Percentiles rank a stretch among this genome's conserved stretches.
These are phyloP conservation scores for Leccinum arenicola DNA, from an alignment of 768 basidiomycete species.

Conservation along the genomic window DNA sequence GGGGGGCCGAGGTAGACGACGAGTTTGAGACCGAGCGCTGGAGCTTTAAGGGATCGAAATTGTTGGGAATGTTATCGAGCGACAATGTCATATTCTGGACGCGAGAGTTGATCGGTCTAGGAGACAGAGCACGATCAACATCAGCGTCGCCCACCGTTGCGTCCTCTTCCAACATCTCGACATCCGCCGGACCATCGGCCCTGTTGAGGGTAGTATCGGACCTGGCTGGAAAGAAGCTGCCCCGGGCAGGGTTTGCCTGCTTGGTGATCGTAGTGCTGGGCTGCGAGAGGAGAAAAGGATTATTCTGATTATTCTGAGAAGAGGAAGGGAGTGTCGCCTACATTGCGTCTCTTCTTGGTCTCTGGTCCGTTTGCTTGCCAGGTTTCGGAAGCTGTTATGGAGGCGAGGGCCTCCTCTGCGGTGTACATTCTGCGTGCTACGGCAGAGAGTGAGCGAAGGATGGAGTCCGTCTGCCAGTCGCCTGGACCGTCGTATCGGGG, in stretches of 20 bases:
- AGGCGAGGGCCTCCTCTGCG: constrained; percentile 47
- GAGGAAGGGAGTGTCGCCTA: constrained; percentile 32
- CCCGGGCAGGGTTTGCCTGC: constrained; percentile 8
- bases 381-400: constrained; percentile 38
- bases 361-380: constrained; percentile 37
- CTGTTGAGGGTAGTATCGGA: constrained; percentile 19
- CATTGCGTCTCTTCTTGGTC: constrained; percentile 44
- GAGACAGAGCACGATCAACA: constrained; percentile 19
- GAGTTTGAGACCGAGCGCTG: constrained; percentile 29
- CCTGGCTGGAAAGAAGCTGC: constrained; percentile 24
- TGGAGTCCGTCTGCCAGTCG: constrained; percentile 58
- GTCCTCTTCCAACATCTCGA: constrained; percentile 30
- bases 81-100: constrained; percentile 47
- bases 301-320: constrained; percentile 28
- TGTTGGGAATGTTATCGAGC: constrained; percentile 45
- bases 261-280: constrained; percentile 23
- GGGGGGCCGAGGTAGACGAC: constrained; percentile 42
- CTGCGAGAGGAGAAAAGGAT: constrained; percentile 21
- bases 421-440: constrained; percentile 54
- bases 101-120: constrained; percentile 29
- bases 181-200: constrained; percentile 18
- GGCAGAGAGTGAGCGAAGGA: constrained; percentile 48
- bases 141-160: constrained; percentile 25
- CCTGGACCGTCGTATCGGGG: constrained; percentile 55
- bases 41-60: constrained; percentile 35